phyloP scores from a whole-genome alignment of 768 basidiomycete species.

The Trametes gibbosa region DNA sequence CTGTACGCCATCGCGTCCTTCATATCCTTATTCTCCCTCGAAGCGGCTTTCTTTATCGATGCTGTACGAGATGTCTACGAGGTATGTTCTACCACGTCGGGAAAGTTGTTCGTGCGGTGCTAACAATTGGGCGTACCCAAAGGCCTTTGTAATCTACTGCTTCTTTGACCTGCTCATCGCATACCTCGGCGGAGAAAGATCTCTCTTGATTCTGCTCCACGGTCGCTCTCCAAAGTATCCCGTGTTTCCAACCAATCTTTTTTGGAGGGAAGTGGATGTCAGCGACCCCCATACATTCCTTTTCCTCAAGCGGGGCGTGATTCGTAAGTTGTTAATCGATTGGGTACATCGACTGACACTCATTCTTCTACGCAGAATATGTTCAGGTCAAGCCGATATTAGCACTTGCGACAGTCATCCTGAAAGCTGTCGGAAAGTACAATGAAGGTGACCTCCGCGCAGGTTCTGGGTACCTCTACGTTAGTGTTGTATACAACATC shows the following conservation, averaged over 20 bases:
- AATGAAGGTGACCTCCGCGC: slow-evolving; percentile 85
- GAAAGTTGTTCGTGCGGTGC: not conserved
- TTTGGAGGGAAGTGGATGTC: slow-evolving; percentile 83
- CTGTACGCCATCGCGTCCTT: slow-evolving; percentile 89
- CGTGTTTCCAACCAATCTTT: slow-evolving; percentile 82
- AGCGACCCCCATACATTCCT: slow-evolving; percentile 95
- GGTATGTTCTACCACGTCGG: slow-evolving; percentile 46
- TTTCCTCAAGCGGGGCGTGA: slow-evolving; percentile 90
- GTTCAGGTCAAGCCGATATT: slow-evolving; percentile 94
- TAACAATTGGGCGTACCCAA: not conserved
- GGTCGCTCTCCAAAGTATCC: slow-evolving; percentile 87
- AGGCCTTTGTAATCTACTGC: slow-evolving; percentile 95
- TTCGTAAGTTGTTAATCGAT: slow-evolving; percentile 55
- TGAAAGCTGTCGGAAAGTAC: slow-evolving; percentile 85
- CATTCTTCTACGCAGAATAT: slow-evolving; percentile 61
- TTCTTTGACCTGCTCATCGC: slow-evolving; percentile 82
- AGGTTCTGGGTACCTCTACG: slow-evolving; percentile 87
- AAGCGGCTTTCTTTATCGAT: slow-evolving; percentile 96
- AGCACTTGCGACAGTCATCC: slow-evolving; percentile 76
- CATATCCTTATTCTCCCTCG: slow-evolving; percentile 89
- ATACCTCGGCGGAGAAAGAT: slow-evolving; percentile 91
- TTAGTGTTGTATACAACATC: slow-evolving; percentile 81
- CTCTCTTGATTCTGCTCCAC: slow-evolving; percentile 86
- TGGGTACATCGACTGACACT: not conserved
- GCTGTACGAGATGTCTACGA: slow-evolving; percentile 95